Evolutionary conservation across 2,329 filamentous ascomycete genomes (phyloP), one percentile per base, ranked within the genome.

Genomic region (Pestalotiopsis sp.): DNA sequence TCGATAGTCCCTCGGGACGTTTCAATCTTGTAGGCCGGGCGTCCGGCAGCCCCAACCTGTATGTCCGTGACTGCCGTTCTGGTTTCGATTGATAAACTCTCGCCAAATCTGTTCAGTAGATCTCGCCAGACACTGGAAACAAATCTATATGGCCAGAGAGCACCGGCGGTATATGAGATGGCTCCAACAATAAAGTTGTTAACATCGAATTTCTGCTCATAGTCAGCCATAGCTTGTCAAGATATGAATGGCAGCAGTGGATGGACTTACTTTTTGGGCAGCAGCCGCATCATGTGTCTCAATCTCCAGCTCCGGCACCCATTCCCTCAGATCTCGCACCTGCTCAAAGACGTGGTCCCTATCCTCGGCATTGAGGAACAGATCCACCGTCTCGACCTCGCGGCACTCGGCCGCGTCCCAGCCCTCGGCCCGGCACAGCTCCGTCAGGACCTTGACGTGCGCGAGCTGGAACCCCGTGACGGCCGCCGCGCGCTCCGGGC

Each of bases 101-200:
- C 68, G 13, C 70, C 70, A 65, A 79, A 81, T 0, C 74, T 74
- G 13, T 72, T 69, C 9, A 85, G 72, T 12, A 88, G 74, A 38
- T 79, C 75, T 41, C 80, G 76, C 81, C 84, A 86, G 9, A 85
- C 73, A 3, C 78, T 77, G 4, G 83, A 83, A 6, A 87, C 80
- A 11, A 89, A 80, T 13, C 84, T 78, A 68, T 84, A 88, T 0
- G 86, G 84, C 81, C 83, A 87, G 2, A 88, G 75, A 12, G 84
- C 84, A 2, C 84, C 86, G 11, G 85, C 84, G 1, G 73, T 70
- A 61, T 85, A 86, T 1, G 80, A 80, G 4, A 86, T 71, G 4
- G 81, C 84, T 0, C 85, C 84, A 1, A 76, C 74, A 14, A 84
- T 75, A 39, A 76, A 73, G 0, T 74, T 69, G 39, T 80, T 81